Evolutionary conservation across 768 basidiomycete species (phyloP).

Genomic region (Rhodotorula babjevae): DNA sequence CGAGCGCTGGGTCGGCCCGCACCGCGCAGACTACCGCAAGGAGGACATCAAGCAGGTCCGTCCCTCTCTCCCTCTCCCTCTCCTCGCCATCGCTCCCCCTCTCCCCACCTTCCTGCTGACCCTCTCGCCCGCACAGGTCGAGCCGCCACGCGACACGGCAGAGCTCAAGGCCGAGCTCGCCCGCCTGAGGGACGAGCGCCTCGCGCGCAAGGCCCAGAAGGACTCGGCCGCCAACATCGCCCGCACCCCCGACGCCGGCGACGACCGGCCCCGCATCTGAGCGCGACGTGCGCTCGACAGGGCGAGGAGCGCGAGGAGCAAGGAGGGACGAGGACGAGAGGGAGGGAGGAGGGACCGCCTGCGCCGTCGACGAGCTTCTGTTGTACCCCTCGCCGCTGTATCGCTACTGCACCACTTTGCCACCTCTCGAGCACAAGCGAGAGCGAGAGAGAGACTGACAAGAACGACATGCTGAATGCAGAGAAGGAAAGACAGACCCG

Average conservation of each 20-base stretch:
- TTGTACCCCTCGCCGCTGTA: too few species aligned
- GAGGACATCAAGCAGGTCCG: constrained; percentile 31
- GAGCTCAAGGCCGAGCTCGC: constrained; percentile 30
- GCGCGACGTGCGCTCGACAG: background rate
- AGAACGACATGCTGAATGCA: too few species aligned
- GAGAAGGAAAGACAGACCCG: too few species aligned
- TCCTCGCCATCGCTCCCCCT: background rate
- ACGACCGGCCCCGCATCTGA: background rate
- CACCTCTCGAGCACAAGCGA: too few species aligned
- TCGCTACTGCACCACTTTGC: too few species aligned
- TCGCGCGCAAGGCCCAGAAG: constrained; percentile 9
- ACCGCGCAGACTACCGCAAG: constrained; percentile 47
- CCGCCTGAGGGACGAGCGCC: constrained; percentile 23
- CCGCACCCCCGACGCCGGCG: background rate
- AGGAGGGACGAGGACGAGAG: too few species aligned
- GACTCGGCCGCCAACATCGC: background rate
- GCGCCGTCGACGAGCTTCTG: too few species aligned
- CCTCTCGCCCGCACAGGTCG: background rate
- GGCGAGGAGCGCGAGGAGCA: background rate
- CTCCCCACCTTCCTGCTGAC: background rate
- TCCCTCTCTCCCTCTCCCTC: background rate
- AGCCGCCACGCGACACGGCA: constrained; percentile 12
- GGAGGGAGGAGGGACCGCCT: too few species aligned
- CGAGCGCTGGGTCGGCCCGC: constrained; percentile 67
- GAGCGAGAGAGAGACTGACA: too few species aligned